Evolutionary conservation across 768 basidiomycete genomes (phyloP).

Genomic region (Mycena pura): DNA sequence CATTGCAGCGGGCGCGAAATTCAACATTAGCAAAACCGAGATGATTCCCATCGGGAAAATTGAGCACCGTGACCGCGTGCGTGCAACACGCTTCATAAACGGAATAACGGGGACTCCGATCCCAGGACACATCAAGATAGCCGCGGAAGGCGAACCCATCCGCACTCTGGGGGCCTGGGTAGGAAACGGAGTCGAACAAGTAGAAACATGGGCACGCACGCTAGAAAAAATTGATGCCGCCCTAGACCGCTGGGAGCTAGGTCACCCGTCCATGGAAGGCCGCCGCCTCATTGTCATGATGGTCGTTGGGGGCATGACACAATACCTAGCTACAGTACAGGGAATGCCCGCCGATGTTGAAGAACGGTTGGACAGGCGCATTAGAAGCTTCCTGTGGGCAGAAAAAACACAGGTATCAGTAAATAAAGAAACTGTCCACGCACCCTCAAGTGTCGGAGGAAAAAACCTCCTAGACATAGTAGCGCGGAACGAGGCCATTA

Average conservation of each 20-base stretch:
- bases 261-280: too few species aligned
- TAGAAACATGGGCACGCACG: conserved; percentile 3
- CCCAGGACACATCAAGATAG: conserved; percentile 8
- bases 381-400: not conserved
- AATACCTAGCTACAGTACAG: too few species aligned
- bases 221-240: conserved; percentile 4
- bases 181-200: conserved; percentile 12
- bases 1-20: too few species aligned
- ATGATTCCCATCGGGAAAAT: conserved; percentile 30
- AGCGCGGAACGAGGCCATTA: too few species aligned
- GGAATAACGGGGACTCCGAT: not conserved
- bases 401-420: not conserved
- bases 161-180: conserved; percentile 16
- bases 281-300: too few species aligned
- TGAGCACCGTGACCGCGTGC: not conserved
- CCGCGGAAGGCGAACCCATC: conserved; percentile 16
- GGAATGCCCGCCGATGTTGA: conserved; percentile 27
- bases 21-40: conserved; percentile 31
- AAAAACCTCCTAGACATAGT: conserved; percentile 1
- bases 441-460: not conserved
- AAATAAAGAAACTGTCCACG: conserved; percentile 1
- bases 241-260: not conserved
- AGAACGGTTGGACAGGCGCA: not conserved
- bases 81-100: not conserved
- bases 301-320: too few species aligned